A percentile compares a stretch with the other conserved stretches of the same genome.
Evolutionary conservation across 768 basidiomycete species (phyloP).

Genomic region (Termitomyces sp.): DNA sequence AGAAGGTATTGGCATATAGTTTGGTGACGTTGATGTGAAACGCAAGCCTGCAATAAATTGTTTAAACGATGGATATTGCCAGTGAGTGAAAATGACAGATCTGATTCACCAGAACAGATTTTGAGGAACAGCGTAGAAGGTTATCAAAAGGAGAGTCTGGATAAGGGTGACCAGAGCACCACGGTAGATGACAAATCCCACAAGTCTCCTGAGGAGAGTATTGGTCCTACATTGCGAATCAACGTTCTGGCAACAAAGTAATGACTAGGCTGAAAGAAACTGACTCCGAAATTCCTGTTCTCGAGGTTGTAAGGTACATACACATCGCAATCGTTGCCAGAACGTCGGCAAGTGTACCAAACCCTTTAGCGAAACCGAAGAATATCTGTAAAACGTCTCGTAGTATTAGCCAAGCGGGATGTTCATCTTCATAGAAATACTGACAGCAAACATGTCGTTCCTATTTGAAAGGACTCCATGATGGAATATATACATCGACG

Average conservation of each 20-base stretch:
- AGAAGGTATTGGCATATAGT: slow-evolving; percentile 45
- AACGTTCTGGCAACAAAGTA: not conserved
- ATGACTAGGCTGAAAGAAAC: slow-evolving; percentile 9
- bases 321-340: slow-evolving; percentile 42
- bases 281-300: slow-evolving; percentile 33
- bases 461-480: slow-evolving; percentile 25
- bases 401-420: not conserved
- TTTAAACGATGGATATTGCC: not conserved
- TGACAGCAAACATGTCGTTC: slow-evolving; percentile 25
- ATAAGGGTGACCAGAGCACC: slow-evolving; percentile 40
- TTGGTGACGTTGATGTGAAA: slow-evolving; percentile 45
- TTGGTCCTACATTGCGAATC: slow-evolving; percentile 27
- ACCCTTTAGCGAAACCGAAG: slow-evolving; percentile 40
- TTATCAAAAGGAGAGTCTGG: slow-evolving; percentile 34
- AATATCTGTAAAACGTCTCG: slow-evolving; percentile 26
- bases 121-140: slow-evolving; percentile 32
- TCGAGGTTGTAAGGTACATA: slow-evolving; percentile 28
- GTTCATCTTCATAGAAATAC: not conserved
- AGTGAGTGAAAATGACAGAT: not conserved
- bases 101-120: slow-evolving; percentile 32
- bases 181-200: slow-evolving; percentile 36
- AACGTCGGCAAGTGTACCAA: slow-evolving; percentile 37
- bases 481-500: slow-evolving; percentile 32
- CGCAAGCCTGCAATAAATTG: slow-evolving; percentile 30
- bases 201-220: slow-evolving; percentile 32